A percentile compares a stretch with the other conserved stretches of the same genome.
Conservation (phyloP, 805 yeast species). For the Metschnikowia aberdeeniae region DNA sequence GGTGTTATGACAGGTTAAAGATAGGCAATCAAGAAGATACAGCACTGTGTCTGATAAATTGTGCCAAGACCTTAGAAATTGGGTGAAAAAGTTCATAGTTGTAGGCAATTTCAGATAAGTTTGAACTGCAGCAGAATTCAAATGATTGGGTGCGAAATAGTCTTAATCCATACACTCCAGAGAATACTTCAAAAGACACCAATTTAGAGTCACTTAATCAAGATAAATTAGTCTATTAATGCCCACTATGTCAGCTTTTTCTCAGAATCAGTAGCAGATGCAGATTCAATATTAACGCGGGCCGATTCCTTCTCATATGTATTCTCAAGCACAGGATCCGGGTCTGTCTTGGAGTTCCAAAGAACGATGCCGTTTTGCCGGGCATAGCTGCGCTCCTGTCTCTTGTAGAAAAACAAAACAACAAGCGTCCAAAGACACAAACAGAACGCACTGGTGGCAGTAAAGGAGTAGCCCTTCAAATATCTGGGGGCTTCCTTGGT, state of each 20-base stretch:
- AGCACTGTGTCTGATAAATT: not conserved
- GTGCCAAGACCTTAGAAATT: too few species aligned
- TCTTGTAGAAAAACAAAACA: constrained; percentile 45
- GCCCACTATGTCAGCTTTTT: not conserved
- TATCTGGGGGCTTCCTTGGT: constrained; percentile 58
- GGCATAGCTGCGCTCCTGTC: constrained; percentile 29
- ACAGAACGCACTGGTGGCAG: constrained; percentile 44
- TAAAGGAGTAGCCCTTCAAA: constrained; percentile 49
- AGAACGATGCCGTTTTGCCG: constrained; percentile 34
- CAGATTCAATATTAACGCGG: constrained; percentile 2
- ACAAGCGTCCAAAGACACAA: constrained; percentile 49
- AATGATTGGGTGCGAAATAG: too few species aligned
- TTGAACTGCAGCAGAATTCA: too few species aligned
- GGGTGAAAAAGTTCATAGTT: too few species aligned
- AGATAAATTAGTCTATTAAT: not conserved
- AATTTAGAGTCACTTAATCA: not conserved
- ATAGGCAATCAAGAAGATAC: not conserved
- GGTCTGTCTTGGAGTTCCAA: constrained; percentile 22
- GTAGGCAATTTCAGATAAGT: too few species aligned
- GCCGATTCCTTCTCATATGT: constrained; percentile 1
- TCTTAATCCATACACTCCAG: too few species aligned
- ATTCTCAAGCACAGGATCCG: constrained; percentile 13
- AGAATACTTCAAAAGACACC: not conserved
- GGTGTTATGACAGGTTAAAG: too few species aligned
- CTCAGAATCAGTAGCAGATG: constrained; percentile 2